Conservation (phyloP, 371 early-diverging fungal species). For the Choanephora cucurbitarum region DNA sequence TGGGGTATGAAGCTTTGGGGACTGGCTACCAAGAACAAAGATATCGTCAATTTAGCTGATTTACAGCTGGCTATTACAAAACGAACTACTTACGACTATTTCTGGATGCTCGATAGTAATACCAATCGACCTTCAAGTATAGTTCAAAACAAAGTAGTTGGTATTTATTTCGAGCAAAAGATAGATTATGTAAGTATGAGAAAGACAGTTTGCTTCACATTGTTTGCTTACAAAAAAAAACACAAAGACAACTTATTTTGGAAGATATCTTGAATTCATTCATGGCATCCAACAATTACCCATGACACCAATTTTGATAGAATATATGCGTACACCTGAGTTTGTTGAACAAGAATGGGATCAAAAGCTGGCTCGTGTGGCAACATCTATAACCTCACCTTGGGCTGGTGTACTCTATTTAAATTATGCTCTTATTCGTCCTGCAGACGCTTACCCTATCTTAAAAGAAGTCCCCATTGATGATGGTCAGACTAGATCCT, state of each 20-base stretch:
- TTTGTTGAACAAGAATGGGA: constrained; percentile 64
- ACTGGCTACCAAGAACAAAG: constrained; percentile 39
- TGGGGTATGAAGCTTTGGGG: constrained; percentile 73
- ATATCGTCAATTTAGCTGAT: constrained; percentile 42
- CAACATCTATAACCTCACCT: constrained; percentile 38
- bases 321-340: constrained; percentile 45
- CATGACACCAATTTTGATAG: constrained; percentile 68
- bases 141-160: constrained; percentile 64
- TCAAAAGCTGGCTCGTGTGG: constrained; percentile 31
- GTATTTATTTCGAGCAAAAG: constrained; percentile 76
- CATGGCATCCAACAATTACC: constrained; percentile 84
- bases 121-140: constrained; percentile 52
- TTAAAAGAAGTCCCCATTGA: constrained; percentile 47
- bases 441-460: constrained; percentile 42
- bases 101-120: constrained; percentile 58
- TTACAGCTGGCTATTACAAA: constrained; percentile 60
- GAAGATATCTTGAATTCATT: constrained; percentile 65
- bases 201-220: no score
- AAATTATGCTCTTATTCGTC: constrained; percentile 56
- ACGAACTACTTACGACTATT: constrained; percentile 67
- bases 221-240: neutral
- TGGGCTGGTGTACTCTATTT: constrained; percentile 62
- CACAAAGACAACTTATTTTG: constrained; percentile 65
- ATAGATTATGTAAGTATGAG: constrained; percentile 64
- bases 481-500: constrained; percentile 63